phyloP scores from a whole-genome alignment of 192 early-diverging fungal genomes.

The Umbelopsis sp. region DNA sequence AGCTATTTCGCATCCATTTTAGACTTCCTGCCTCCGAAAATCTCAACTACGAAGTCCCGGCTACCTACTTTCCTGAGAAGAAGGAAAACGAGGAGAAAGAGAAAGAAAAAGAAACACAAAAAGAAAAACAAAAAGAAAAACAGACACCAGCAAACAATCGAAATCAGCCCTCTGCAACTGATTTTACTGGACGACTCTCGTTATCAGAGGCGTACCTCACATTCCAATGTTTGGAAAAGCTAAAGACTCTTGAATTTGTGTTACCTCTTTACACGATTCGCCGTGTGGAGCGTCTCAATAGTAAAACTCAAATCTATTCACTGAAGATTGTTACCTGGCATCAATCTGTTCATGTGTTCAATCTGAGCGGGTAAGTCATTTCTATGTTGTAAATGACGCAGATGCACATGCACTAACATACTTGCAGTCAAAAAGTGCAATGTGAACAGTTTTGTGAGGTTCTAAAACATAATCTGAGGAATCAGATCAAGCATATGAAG shows the following conservation, averaged over 20 bases:
- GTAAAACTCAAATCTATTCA: conserved; percentile 61
- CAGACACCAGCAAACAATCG: neutral
- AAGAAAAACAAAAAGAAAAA: too few relatives aligned
- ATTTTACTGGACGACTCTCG: conserved; percentile 71
- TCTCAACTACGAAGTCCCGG: conserved; percentile 64
- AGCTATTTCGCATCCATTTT: conserved; percentile 74
- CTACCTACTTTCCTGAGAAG: conserved; percentile 13
- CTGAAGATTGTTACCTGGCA: conserved; percentile 92
- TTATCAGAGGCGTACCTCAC: conserved; percentile 88
- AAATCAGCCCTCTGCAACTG: neutral
- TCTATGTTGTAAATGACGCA: neutral
- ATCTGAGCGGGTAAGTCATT: conserved; percentile 47
- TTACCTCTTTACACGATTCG: conserved; percentile 90
- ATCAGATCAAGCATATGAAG: conserved; percentile 76
- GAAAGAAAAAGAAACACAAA: neutral
- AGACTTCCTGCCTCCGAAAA: conserved; percentile 77
- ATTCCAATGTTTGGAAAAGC: conserved; percentile 67
- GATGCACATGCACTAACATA: neutral
- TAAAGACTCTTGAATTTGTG: conserved; percentile 44
- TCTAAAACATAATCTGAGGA: conserved; percentile 71
- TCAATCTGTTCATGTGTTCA: conserved; percentile 84
- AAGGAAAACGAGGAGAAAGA: neutral
- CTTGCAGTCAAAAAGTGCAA: conserved; percentile 53
- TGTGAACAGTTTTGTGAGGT: conserved; percentile 84
- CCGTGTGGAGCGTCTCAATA: conserved; percentile 85